A percentile compares a stretch with the other conserved stretches of the same genome.
phyloP scores from a whole-genome alignment of 2,329 filamentous ascomycete genomes.

The Nemania sp. region DNA sequence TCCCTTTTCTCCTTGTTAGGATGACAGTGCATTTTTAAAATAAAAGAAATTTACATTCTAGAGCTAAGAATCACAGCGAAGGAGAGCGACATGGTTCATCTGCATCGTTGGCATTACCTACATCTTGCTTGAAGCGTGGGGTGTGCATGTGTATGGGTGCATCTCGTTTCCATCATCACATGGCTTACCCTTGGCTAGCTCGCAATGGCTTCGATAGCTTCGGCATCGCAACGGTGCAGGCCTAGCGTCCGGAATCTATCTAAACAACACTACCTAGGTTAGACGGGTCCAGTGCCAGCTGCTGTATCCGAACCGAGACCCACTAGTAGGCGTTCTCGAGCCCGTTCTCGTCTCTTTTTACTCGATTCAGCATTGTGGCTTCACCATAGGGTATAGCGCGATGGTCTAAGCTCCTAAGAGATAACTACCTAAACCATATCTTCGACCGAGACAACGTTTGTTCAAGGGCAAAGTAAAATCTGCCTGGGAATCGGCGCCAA shows the following conservation, averaged over 20 bases:
- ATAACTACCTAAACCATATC: conserved; percentile 14
- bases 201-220: conserved; percentile 29
- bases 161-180: conserved; percentile 16
- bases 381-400: conserved; percentile 30
- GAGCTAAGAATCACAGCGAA: neutral
- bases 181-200: conserved; percentile 22
- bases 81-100: neutral
- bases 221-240: conserved; percentile 26
- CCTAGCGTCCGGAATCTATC: conserved; percentile 20
- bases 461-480: conserved; percentile 1
- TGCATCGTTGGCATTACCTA: neutral
- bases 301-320: conserved; percentile 28
- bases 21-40: neutral
- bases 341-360: conserved; percentile 37
- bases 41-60: conserved; percentile 1
- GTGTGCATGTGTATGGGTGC: conserved; percentile 10
- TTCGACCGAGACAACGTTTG: conserved; percentile 21
- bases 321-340: conserved; percentile 36
- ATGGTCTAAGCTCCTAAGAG: conserved; percentile 15
- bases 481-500: conserved; percentile 19
- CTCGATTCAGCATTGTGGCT: conserved; percentile 35
- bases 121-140: conserved; percentile 16
- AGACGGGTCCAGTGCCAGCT: conserved; percentile 15
- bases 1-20: neutral
- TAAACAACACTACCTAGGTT: conserved; percentile 11